Evolutionary conservation across 768 basidiomycete species (phyloP).

Genomic region (Tricholoma saponaceum): DNA sequence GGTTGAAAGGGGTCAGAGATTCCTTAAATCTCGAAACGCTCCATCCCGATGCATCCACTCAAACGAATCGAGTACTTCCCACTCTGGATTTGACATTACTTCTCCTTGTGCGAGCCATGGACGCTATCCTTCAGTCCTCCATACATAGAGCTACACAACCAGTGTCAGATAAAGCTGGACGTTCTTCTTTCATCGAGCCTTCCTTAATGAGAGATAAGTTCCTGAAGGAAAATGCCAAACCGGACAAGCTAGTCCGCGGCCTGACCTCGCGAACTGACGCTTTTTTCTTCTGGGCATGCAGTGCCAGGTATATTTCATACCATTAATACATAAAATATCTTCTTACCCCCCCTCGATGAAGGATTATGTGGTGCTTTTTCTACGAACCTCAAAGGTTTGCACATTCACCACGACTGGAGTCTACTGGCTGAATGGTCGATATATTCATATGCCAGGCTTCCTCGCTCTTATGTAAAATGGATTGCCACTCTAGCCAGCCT

Average conservation of each 20-base stretch:
- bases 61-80: slow-evolving; percentile 34
- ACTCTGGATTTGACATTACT: slow-evolving; percentile 70
- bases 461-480: slow-evolving; percentile 73
- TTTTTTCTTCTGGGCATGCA: slow-evolving; percentile 72
- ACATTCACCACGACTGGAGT: neutral
- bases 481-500: slow-evolving; percentile 67
- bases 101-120: slow-evolving; percentile 65
- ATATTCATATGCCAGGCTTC: slow-evolving; percentile 36
- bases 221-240: slow-evolving; percentile 24
- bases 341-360: slow-evolving; percentile 21
- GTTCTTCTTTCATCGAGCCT: slow-evolving; percentile 10
- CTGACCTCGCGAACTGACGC: slow-evolving; percentile 56
- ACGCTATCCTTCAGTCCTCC: slow-evolving; percentile 51
- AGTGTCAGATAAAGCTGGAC: neutral
- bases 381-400: slow-evolving; percentile 67
- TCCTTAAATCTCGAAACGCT: slow-evolving; percentile 1
- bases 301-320: slow-evolving; percentile 53
- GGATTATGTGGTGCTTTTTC: slow-evolving; percentile 90
- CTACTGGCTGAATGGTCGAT: neutral
- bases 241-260: slow-evolving; percentile 16
- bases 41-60: slow-evolving; percentile 6
- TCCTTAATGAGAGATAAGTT: slow-evolving; percentile 16
- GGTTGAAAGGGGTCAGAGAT: slow-evolving; percentile 12
- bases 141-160: slow-evolving; percentile 31
- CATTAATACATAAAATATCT: neutral